Evolutionary conservation across 1,284 basidiomycete species (phyloP), one percentile per base, ranked within the genome.

Genomic region (Rhodotorula glutinis): DNA sequence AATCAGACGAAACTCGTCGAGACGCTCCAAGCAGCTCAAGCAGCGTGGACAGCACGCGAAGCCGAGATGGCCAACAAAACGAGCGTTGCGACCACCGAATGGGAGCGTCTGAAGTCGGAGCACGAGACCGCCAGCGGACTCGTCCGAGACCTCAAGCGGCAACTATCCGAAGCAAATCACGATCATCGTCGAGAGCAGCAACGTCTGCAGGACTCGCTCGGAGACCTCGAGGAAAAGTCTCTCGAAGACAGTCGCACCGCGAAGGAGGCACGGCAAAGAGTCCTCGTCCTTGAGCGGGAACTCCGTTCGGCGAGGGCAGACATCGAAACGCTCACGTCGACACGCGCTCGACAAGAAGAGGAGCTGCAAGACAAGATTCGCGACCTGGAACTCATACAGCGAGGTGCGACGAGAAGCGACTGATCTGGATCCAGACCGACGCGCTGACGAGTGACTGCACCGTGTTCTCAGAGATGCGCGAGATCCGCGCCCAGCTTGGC

Each of bases 181-280:
- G 70, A 72, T 41, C 51, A 67, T 44, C 68, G 63, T 3, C 60
- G 71, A 76, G 89, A 90, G 74, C 86, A 88, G 70, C 84, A 86
- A 67, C 83, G 86, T 23, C 82, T 92, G 59, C 83, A 85, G 30
- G 80, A 83, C 60, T 87, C 89, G 27, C 90, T 92, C 74, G 87
- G 91, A 66, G 85, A 90, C 71, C 88, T 92, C 19, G 88, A 90
- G 0, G 88, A 90, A 68, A 89, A 92, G 75, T 84, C 94, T 23
- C 86, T 89, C 8, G 83, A 87, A 2, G 80, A 95, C 53, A 91
- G 94, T 79, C 81, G 81, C 65, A 88, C 92, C 73, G 86, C 90
- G 74, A 85, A 85, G 64, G 84, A 85, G 19, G 90, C 88, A 86
- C 80, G 79, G 38, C 77, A 78, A 38, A 82, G 85, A 62, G 89